Percentiles rank a stretch among this genome's conserved stretches.
phyloP scores from a whole-genome alignment of 352 stramenopile genomes.

The Phytopythium boreale region DNA sequence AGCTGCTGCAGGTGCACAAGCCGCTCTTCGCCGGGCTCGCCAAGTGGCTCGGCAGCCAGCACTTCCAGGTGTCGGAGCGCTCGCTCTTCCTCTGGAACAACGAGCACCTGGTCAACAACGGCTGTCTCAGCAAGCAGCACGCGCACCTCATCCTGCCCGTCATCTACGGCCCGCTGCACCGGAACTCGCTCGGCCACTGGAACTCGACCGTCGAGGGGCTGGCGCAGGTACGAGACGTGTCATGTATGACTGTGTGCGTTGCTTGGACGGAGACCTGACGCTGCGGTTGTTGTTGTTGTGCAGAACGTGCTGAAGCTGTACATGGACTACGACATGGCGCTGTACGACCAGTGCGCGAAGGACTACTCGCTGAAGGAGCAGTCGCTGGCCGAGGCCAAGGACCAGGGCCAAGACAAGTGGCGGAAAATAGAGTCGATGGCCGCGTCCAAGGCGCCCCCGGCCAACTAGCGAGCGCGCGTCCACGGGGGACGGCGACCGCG shows the following conservation, averaged over 20 bases:
- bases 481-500: neutral
- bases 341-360: conserved; percentile 92
- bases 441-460: conserved; percentile 52
- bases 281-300: neutral
- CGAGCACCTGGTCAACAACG: conserved; percentile 96
- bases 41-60: conserved; percentile 91
- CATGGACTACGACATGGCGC: conserved; percentile 93
- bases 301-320: conserved; percentile 90
- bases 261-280: too few species aligned
- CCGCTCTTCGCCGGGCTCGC: conserved; percentile 75
- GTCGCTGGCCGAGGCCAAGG: conserved; percentile 57
- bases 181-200: conserved; percentile 93
- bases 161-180: conserved; percentile 91
- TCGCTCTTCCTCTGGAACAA: conserved; percentile 99
- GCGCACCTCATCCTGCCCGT: conserved; percentile 92
- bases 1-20: conserved; percentile 77
- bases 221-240: conserved; percentile 55
- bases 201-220: conserved; percentile 97
- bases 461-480: conserved; percentile 12
- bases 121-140: conserved; percentile 92
- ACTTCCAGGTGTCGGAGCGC: conserved; percentile 97
- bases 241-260: too few species aligned
- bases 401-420: conserved; percentile 90
- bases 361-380: conserved; percentile 82
- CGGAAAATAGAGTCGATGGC: conserved; percentile 92